phyloP scores from a whole-genome alignment of 192 early-diverging fungal species.

The Thamnidium elegans region DNA sequence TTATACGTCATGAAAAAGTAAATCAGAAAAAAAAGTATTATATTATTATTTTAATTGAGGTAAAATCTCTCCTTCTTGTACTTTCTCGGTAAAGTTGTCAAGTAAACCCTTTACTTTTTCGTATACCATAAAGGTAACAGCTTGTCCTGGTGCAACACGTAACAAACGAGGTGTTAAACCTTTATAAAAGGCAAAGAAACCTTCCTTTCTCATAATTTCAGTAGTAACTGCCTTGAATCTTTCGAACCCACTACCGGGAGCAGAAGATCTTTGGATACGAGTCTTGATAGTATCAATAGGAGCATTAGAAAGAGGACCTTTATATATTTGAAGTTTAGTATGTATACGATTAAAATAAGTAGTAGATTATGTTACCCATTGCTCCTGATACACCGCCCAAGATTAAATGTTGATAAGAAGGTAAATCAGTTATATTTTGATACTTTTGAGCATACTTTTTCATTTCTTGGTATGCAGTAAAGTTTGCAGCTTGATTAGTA shows the following conservation, averaged over 20 bases:
- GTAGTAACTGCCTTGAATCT: slow-evolving; percentile 73
- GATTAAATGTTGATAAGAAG: slow-evolving; percentile 85
- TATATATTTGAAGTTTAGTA: background rate
- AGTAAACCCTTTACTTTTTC: slow-evolving; percentile 78
- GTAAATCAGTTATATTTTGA: slow-evolving; percentile 70
- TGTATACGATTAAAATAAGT: background rate
- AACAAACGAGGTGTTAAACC: slow-evolving; percentile 88
- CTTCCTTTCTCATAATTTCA: slow-evolving; percentile 83
- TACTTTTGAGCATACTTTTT: slow-evolving; percentile 67
- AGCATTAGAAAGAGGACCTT: slow-evolving; percentile 91
- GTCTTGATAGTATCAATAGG: slow-evolving; percentile 99
- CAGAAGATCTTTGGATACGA: slow-evolving; percentile 85
- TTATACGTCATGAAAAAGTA: too few relatives aligned
- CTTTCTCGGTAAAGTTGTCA: slow-evolving; percentile 34
- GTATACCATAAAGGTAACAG: slow-evolving; percentile 94
- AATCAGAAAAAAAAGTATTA: too few relatives aligned
- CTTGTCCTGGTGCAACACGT: slow-evolving; percentile 94
- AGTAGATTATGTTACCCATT: slow-evolving; percentile 42
- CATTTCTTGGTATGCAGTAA: slow-evolving; percentile 93
- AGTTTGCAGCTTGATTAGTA: slow-evolving; percentile 98
- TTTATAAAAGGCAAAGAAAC: slow-evolving; percentile 90
- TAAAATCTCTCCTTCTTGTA: slow-evolving; percentile 18
- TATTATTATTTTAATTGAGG: background rate
- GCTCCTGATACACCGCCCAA: slow-evolving; percentile 88
- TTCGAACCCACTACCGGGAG: slow-evolving; percentile 67